Base-by-base conservation (phyloP, 1,139 yeast genomes). In the Kodamaea ohmeri region DNA sequence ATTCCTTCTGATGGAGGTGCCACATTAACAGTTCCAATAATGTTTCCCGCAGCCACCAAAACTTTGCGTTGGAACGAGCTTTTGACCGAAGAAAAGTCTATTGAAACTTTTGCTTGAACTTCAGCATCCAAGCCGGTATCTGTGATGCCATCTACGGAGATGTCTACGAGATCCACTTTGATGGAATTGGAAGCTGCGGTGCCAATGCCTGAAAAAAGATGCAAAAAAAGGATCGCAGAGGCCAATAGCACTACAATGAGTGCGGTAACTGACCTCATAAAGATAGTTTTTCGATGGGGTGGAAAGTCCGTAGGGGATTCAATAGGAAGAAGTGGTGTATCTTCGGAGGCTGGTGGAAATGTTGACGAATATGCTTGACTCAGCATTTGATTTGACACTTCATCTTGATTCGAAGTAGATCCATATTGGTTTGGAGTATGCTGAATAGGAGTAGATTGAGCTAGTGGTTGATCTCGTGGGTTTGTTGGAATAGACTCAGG, bases 41-140 rank as follows among this genome's bases (percentile, higher is more conserved):
- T 20, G 2, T 49, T 28, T 1, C 62, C 55, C 3, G 51, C 24
- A 30, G 54, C 52, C 21, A 61, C 38, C 5, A 57, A 42, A 5
- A 25, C 12, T 25, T 43, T 43, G 14, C 56, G 45, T 35, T 60
- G 56, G 17, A 60, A 16, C 6, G 39, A 22, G 31, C 55, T 58
- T 25, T 40, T 16, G 20, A 63, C 49, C 3, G 47, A 39, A 34
- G 53, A 51, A 42, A 64, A 65, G 43, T 63, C 47, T n/a, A 62
- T 44, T 6, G 46, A 41, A 2, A 63, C 39, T 1, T 53, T 35
- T 0, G 63, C 68, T 2, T 43, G 38, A 5, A 63, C 52, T 36
- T 55, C 62, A 17, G 55, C 42, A 37, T 52, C 48, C 24, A 57
- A 31, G 9, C 70, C 61, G 17, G 43, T 43, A n/a, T 55, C 52